Evolutionary conservation across 495 filamentous ascomycete species (phyloP), one percentile per base, ranked within the genome.

Genomic region (Collariella sp.): DNA sequence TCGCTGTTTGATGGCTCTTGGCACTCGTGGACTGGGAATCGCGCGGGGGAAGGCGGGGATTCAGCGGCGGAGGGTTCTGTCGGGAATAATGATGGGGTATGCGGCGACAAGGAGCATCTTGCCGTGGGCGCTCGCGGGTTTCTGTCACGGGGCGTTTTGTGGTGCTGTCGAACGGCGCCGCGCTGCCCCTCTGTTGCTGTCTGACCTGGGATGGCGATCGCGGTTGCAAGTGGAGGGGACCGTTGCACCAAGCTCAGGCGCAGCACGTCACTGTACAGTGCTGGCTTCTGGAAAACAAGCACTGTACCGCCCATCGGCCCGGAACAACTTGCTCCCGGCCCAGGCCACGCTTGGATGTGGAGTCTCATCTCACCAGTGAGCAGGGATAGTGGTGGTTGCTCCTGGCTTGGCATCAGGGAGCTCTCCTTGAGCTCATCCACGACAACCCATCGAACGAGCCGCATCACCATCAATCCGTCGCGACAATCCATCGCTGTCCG

Each of bases 221-320:
- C 41, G 1, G 46, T 12, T 38, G 34, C 38, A 40, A 15, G 13
- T 20, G 33, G 24, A 15, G 36, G 2, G 36, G 39, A n/a, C n/a
- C n/a, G n/a, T n/a, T 5, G 20, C 13, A 23, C 22, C 16, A 24
- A 24, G 46, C 39, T 29, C 29, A 5, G 45, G 35, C 46, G 31
- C 52, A 47, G 57, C 57, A 60, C 53, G 57, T 60, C 57, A 56
- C 57, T 19, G 19, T 35, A 59, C 57, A 59, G 57, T 59, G 26
- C 3, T 6, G 18, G 10, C 10, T n/a, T 29, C 2, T 5, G 23
- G 16, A 23, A 16, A 24, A 3, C 7, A 31, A 31, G 26, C 26
- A 31, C 26, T 41, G 15, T 41, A 19, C n/a, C n/a, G n/a, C n/a
- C 35, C 26, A 6, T 41, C 31, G 12, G 39, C n/a, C 26, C 54